Evolutionary conservation across 768 basidiomycete genomes (phyloP), one percentile per base, ranked within the genome.

Genomic region (Zangia roseola): DNA sequence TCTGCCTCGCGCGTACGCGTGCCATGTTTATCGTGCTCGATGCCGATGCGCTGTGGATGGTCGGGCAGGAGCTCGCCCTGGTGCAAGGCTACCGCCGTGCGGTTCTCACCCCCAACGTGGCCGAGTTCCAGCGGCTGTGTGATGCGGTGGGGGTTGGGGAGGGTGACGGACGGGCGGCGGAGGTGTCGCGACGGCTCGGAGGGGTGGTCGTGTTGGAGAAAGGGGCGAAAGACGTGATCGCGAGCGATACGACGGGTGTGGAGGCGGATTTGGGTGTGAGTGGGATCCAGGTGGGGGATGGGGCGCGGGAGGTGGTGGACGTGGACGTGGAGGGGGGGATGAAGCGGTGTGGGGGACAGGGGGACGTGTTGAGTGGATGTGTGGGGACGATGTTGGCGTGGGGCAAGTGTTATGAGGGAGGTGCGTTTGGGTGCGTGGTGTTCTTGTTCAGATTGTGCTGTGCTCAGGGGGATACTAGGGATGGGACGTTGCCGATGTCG

Each of bases 291-390:
- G 72, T 68, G 0, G 75, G 80, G 56, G 75, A 72, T 0, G 64
- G 81, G 33, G 74, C 77, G 33, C 73, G 74, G 48, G 83, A 87
- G 59, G 78, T 80, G 4, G 69, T 93, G 4, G 74, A 78, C 44
- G 82, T 88, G 24, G 83, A 88, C 54, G 70, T 76, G 0, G 71
- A 80, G 45, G 97, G 97, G 2, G 94, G 95, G 2, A 57, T 91
- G 58, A 95, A 95, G 71, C 74, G 97, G 47, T 94, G 92, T 59
- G 95, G 97, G 12, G 97, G 97, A 1, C 97, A 98, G 65, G 97
- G 97, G 0, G 97, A 99, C 69, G 83, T 99, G 31, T 67, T 98
- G 47, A 88, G 86, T 58, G 97, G 97, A 12, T 76, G 79, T 37
- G 86, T 93, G 10, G 97, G 94, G 0, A 82, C 92, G 2, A 82